Evolutionary conservation across 2,329 filamentous ascomycete genomes (phyloP), one percentile per base, ranked within the genome.

Genomic region (Trichoderma lentiforme): DNA sequence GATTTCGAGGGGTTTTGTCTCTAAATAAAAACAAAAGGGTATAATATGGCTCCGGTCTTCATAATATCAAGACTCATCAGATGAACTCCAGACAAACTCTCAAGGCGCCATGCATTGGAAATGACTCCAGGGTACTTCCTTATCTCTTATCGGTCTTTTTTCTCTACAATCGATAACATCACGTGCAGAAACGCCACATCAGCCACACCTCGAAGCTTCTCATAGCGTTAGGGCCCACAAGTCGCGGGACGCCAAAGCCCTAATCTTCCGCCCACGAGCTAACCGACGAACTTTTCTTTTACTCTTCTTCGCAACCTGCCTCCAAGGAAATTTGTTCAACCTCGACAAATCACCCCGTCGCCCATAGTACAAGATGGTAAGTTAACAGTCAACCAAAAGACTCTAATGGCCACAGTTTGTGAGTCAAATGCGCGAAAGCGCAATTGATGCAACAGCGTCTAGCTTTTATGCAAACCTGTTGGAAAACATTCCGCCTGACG

Each of bases 341-440:
- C 79, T 76, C 77, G 76, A 76, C 77, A 77, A 82, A 79, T 70
- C 56, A n/a, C n/a, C 78, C 74, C 79, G 73, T 72, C 76, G 79
- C 78, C 78, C 77, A 79, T 77, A 74, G 69, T 80, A 75, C 80
- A 83, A 83, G 77, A 84, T 84, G 82, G 82, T 83, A 79, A 83
- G 82, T 83, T 77, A 62, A 77, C 43, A 77, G 75, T 72, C 75
- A 74, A 75, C 76, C 57, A 60, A 34, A 57, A 75, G 76, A 79
- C 80, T 82, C 80, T 81, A 76, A 82, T 78, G 78, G 81, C 81
- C 80, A 81, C 78, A 81, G 79, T 77, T 76, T 79, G 77, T 77
- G 77, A 80, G 76, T 80, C 78, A 79, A 79, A 76, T 79, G 78
- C 75, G 78, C 76, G 73, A 75, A 71, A 72, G 78, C 76, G 76